A percentile compares a stretch with the other conserved stretches of the same genome.
phyloP scores from a whole-genome alignment of 352 stramenopile species.

The Aphanomyces stellatus region DNA sequence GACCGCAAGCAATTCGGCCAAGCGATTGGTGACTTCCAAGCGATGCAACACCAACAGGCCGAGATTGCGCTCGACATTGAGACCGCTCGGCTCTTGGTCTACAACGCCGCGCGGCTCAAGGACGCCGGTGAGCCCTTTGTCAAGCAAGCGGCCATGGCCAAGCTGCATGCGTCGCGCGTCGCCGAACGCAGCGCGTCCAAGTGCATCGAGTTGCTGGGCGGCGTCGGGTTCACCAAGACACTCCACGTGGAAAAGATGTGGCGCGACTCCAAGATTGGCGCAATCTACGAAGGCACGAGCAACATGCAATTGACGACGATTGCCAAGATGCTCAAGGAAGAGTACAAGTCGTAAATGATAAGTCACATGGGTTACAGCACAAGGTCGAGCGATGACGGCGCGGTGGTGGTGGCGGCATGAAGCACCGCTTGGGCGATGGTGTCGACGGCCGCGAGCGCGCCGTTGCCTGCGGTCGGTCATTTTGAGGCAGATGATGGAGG shows the following conservation, averaged over 20 bases:
- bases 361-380: no score
- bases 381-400: no score
- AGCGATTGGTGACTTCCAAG: conserved; percentile 92
- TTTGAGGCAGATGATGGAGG: conserved; percentile 10
- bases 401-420: no score
- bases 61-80: conserved; percentile 94
- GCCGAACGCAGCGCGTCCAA: conserved; percentile 93
- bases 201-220: conserved; percentile 93
- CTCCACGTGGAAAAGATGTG: conserved; percentile 95
- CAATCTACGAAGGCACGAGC: conserved; percentile 96
- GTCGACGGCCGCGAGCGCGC: conserved; percentile 57
- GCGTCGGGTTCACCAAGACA: conserved; percentile 94
- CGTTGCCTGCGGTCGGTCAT: conserved; percentile 30
- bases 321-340: conserved; percentile 82
- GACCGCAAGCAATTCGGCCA: conserved; percentile 93
- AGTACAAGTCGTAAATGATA: conserved; percentile 65
- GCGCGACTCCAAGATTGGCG: conserved; percentile 95
- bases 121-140: conserved; percentile 91
- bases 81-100: conserved; percentile 86
- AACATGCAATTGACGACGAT: conserved; percentile 96
- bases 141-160: conserved; percentile 96
- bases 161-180: conserved; percentile 92
- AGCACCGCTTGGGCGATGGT: conserved; percentile 31
- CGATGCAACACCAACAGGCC: conserved; percentile 96
- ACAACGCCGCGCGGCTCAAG: conserved; percentile 93